Evolutionary conservation across 441 rosid species (phyloP), one percentile per base, ranked within the genome.

Genomic region (Populus hybrid): DNA sequence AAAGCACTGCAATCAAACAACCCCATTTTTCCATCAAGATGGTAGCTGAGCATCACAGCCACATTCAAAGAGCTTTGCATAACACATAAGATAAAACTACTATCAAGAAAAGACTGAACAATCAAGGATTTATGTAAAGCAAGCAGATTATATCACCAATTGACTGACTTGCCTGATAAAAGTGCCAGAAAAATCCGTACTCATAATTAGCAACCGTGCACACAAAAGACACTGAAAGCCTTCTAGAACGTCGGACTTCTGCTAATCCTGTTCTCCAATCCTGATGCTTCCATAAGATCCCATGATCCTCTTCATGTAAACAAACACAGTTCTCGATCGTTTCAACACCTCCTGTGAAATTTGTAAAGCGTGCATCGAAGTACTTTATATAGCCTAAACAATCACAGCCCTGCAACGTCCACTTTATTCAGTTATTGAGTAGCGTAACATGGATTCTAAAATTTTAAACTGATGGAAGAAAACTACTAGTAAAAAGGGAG

Each of bases 251-350:
- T 76, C 98, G 86, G 79, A 93, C 96, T 92, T 93, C 97, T 18
- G 98, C 95, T 80, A 92, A 84, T 28, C 95, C 98, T 65, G 98
- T 92, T 88, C 98, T 92, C 98, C 98, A 93, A 79, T 93, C 98
- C 83, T 93, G 98, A 89, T 93, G 98, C 85, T 93, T 93, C 98
- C 98, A 93, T 70, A 93, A 82, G 78, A 93, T 87, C 63, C 98
- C 98, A 42, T 92, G 93, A 85, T 94, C 98, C 84, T 94, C 98
- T 87, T 94, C 98, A 72, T 92, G 98, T 86, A 94, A 83, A 80
- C 98, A 94, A 18, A 94, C 94, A 83, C 97, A 92, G 83, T 94
- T 94, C 84, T 94, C 98, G 79, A 88, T 91, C 66, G 97, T 90
- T 76, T 94, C 97, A 72, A 94, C 92, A 64, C 97, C 98, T 72